Evolutionary conservation across 2,329 filamentous ascomycete genomes (phyloP).

Genomic region (Xylaria multiplex): DNA sequence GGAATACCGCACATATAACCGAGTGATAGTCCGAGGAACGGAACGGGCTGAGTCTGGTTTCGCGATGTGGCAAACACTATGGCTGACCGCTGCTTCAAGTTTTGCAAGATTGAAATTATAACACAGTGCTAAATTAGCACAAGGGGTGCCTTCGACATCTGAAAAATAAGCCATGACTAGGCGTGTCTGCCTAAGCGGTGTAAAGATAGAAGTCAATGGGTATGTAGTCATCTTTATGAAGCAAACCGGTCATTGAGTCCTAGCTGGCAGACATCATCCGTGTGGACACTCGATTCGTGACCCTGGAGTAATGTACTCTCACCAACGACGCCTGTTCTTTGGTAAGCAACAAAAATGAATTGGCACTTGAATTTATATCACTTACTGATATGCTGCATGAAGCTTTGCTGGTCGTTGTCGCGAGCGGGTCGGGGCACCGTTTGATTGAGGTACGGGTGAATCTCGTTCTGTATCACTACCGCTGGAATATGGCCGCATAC

Average conservation of each 20-base stretch:
- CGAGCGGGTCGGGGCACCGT: slow-evolving; percentile 34
- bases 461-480: slow-evolving; percentile 41
- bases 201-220: background rate
- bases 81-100: background rate
- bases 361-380: slow-evolving; percentile 1
- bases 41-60: background rate
- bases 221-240: background rate
- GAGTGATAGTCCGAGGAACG: background rate
- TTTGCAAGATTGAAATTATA: background rate
- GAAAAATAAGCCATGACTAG: background rate
- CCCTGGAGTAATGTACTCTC: background rate
- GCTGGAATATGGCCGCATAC: slow-evolving; percentile 40
- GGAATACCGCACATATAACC: background rate
- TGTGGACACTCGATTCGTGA: background rate
- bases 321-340: slow-evolving; percentile 44
- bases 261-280: background rate
- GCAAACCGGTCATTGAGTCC: background rate
- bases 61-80: background rate
- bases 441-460: slow-evolving; percentile 38
- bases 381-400: slow-evolving; percentile 46
- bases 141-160: background rate
- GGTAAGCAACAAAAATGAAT: slow-evolving; percentile 30
- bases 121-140: too few species aligned
- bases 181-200: background rate
- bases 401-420: slow-evolving; percentile 42